phyloP scores from a whole-genome alignment of 2,329 filamentous ascomycete genomes.

The Apiospora koreana region DNA sequence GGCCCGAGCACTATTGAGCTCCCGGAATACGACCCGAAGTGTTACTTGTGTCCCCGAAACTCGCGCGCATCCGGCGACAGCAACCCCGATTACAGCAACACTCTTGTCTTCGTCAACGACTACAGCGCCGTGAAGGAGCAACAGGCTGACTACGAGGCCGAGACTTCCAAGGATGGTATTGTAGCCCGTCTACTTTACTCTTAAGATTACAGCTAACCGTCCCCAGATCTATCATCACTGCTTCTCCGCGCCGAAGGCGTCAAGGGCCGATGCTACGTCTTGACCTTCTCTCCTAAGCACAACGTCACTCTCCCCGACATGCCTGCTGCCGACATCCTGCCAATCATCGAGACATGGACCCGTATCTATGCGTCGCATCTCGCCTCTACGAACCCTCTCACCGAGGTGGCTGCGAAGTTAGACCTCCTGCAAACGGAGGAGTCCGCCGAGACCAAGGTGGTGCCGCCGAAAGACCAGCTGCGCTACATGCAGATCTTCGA shows the following conservation, averaged over 20 bases:
- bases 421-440: constrained; percentile 39
- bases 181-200: not conserved
- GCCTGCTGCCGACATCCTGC: constrained; percentile 71
- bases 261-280: constrained; percentile 94
- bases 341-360: constrained; percentile 88
- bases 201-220: not conserved
- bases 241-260: constrained; percentile 83
- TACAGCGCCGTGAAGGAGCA: constrained; percentile 95
- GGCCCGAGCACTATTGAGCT: constrained; percentile 66
- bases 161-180: constrained; percentile 39
- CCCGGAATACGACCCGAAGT: constrained; percentile 83
- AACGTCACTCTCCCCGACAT: constrained; percentile 93
- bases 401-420: constrained; percentile 38
- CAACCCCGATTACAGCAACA: constrained; percentile 84
- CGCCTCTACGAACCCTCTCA: constrained; percentile 68
- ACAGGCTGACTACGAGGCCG: constrained; percentile 72
- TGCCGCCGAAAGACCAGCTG: constrained; percentile 71
- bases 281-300: constrained; percentile 90
- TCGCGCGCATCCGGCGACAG: constrained; percentile 80
- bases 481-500: constrained; percentile 99
- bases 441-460: constrained; percentile 37
- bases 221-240: constrained; percentile 69
- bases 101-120: constrained; percentile 96
- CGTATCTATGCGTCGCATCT: constrained; percentile 84
- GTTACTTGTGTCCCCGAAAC: constrained; percentile 94